Percentiles rank a stretch among this genome's conserved stretches.
Conservation (phyloP, 192 early-diverging fungal species). For the Podila minutissima region DNA sequence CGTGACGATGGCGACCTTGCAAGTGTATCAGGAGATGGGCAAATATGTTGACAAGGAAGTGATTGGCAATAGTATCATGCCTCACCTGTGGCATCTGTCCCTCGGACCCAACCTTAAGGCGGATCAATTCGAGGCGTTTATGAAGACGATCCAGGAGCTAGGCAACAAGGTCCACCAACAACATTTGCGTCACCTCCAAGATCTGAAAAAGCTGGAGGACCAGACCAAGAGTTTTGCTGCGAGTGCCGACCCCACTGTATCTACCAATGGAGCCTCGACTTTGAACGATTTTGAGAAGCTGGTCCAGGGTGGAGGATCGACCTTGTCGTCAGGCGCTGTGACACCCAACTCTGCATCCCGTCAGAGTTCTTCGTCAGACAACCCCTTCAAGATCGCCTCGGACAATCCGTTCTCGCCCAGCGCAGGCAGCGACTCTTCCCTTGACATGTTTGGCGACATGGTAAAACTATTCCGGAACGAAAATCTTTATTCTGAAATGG, state of each 20-base stretch:
- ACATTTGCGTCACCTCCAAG: constrained; percentile 68
- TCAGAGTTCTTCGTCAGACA: constrained; percentile 13
- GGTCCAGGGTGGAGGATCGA: constrained; percentile 26
- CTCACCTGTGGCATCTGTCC: constrained; percentile 79
- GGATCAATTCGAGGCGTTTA: constrained; percentile 76
- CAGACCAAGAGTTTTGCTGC: constrained; percentile 55
- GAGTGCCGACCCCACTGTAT: constrained; percentile 14
- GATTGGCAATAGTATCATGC: constrained; percentile 80
- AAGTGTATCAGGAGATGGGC: constrained; percentile 84
- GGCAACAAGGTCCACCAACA: constrained; percentile 66
- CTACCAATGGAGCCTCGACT: constrained; percentile 32
- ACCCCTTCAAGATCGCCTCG: constrained; percentile 49
- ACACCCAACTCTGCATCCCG: constrained; percentile 7
- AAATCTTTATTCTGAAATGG: too few species aligned
- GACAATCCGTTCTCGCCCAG: constrained; percentile 37
- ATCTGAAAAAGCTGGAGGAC: constrained; percentile 61
- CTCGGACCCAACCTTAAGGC: constrained; percentile 76
- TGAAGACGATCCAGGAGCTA: constrained; percentile 66
- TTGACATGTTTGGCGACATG: constrained; percentile 53
- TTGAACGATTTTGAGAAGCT: constrained; percentile 53
- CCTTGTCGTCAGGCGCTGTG: not conserved
- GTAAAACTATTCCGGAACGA: not conserved
- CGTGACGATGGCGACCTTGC: constrained; percentile 80
- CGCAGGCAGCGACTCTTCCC: constrained; percentile 8
- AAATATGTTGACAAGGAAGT: constrained; percentile 76